Base-by-base conservation (phyloP, 345 rosid species). In the Anacardium occidentale region DNA sequence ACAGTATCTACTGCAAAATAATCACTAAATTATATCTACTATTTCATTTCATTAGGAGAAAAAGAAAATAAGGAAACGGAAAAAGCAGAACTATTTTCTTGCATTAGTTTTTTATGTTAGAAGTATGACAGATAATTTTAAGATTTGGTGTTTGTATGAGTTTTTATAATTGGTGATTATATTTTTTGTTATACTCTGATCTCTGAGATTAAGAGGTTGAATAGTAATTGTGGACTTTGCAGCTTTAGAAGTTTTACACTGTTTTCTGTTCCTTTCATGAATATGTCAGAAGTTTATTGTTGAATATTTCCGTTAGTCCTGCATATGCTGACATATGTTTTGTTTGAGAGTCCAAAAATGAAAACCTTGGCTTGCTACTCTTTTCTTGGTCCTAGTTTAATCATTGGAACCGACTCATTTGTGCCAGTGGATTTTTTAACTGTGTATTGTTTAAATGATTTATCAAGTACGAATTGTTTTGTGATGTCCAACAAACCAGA, bases 401-500 rank as follows among this genome's bases (percentile, higher is more conserved):
- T 70, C 32, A 11, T 58, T 45, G 4, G 57, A 34, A n/a, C n/a
- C 7, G 15, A 42, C 72, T n/a, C 29, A 24, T 58, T n/a, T 47
- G n/a, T 47, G 60, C 34, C 21, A 60, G 6, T 20, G 37, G 34
- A 71, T 62, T 7, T 61, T 32, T 20, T 47, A 26, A 59, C 42
- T 37, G 52, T 24, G 51, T 61, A 61, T 61, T 32, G 50, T 47
- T 14, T 56, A 24, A 69, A 42, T 69, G 53, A 44, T 45, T 71
- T 32, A 14, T 56, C 52, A 40, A 25, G 12, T 69, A 26, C 21
- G 50, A 58, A 53, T 57, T 76, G 68, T 68, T 66, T 80, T 24
- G 50, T 78, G 40, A 62, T 79, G 69, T 67, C 50, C 11, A 79
- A 72, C 71, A 73, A 71, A 52, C 62, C 67, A 94, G 99, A 94